These are phyloP conservation scores for Bruguiera parviflora DNA, from an alignment of 345 rosid species.

Conservation along the genomic window DNA sequence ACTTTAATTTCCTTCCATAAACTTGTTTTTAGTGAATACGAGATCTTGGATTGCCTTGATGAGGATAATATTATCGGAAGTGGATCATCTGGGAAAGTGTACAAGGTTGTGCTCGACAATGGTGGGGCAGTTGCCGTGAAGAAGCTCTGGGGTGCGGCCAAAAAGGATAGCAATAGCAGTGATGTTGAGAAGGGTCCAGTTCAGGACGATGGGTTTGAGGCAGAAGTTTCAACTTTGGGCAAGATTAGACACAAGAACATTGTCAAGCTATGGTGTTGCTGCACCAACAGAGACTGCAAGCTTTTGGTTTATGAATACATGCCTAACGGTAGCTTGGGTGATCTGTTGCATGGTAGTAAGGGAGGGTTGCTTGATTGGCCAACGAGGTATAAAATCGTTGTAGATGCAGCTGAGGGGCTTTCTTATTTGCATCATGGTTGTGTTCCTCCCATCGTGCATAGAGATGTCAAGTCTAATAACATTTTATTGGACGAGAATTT, in stretches of 20 bases:
- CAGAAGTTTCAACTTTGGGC: conserved; percentile 85
- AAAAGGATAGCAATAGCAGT: conserved; percentile 37
- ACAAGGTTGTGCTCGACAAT: conserved; percentile 75
- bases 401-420: conserved; percentile 93
- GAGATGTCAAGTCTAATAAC: conserved; percentile 96
- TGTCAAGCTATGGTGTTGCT: conserved; percentile 96
- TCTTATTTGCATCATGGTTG: conserved; percentile 95
- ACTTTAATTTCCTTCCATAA: conserved; percentile 95
- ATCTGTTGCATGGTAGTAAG: conserved; percentile 83
- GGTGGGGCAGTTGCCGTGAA: conserved; percentile 94
- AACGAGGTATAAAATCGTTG: conserved; percentile 67
- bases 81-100: conserved; percentile 90
- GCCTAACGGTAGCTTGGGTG: conserved; percentile 97
- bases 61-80: conserved; percentile 91
- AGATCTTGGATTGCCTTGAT: conserved; percentile 77
- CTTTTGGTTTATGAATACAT: conserved; percentile 96
- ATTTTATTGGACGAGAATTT: conserved; percentile 82
- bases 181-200: conserved; percentile 69
- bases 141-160: conserved; percentile 76
- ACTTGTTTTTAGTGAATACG: conserved; percentile 81
- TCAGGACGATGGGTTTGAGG: conserved; percentile 73
- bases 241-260: conserved; percentile 98
- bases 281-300: conserved; percentile 78
- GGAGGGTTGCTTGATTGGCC: conserved; percentile 83
- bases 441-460: conserved; percentile 88